Percentiles rank a stretch among this genome's conserved stretches.
Evolutionary conservation across 148 eudicot species (phyloP).

Genomic region (Cornus suecica): DNA sequence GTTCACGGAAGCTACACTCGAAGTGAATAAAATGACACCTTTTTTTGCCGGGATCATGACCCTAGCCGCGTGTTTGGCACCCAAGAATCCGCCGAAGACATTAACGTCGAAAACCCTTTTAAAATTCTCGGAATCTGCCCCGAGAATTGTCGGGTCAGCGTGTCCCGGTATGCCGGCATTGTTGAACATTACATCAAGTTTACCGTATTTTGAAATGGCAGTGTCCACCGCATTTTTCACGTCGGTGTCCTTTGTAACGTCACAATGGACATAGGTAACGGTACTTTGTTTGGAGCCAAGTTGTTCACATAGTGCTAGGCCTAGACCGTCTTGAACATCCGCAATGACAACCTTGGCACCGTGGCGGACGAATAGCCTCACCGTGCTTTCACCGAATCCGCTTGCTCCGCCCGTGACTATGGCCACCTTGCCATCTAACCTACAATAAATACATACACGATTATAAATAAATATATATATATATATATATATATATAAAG

Average conservation of each 20-base stretch:
- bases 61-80: slow-evolving; percentile 51
- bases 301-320: slow-evolving; percentile 18
- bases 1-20: slow-evolving; percentile 29
- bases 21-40: slow-evolving; percentile 44
- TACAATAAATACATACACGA: background rate
- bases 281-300: slow-evolving; percentile 1
- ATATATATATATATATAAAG: background rate
- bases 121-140: slow-evolving; percentile 19
- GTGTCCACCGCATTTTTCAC: slow-evolving; percentile 27
- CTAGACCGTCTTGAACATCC: slow-evolving; percentile 44
- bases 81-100: slow-evolving; percentile 34
- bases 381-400: slow-evolving; percentile 50
- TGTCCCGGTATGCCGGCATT: slow-evolving; percentile 43
- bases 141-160: slow-evolving; percentile 12
- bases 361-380: slow-evolving; percentile 34
- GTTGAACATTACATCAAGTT: slow-evolving; percentile 60
- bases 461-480: too few species aligned
- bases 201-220: slow-evolving; percentile 33
- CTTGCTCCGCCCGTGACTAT: slow-evolving; percentile 62
- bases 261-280: slow-evolving; percentile 40
- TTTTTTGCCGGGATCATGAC: slow-evolving; percentile 43
- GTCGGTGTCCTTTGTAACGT: slow-evolving; percentile 32
- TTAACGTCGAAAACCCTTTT: slow-evolving; percentile 32
- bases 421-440: slow-evolving; percentile 43
- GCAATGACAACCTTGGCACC: slow-evolving; percentile 55